Percentiles rank a stretch among this genome's conserved stretches.
Evolutionary conservation across 1,139 yeast genomes (phyloP).

Genomic region (Nakaseomyces nivariensis): DNA sequence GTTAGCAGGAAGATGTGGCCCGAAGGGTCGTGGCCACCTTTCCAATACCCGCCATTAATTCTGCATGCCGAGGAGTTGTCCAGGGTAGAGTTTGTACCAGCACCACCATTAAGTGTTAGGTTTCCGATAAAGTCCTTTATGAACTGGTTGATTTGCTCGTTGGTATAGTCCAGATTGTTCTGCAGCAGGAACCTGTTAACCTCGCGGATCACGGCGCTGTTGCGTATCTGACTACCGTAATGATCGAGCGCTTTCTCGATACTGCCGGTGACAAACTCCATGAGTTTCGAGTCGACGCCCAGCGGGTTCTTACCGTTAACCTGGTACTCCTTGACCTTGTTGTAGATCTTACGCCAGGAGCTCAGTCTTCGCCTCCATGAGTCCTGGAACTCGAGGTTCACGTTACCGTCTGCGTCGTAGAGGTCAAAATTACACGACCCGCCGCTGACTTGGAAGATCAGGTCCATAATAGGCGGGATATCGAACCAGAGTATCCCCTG

Average conservation of each 20-base stretch:
- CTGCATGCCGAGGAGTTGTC: slow-evolving; percentile 47
- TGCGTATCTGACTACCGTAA: slow-evolving; percentile 5
- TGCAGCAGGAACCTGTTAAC: neutral
- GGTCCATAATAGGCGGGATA: slow-evolving; percentile 69
- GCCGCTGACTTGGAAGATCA: slow-evolving; percentile 69
- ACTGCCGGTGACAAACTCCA: slow-evolving; percentile 1
- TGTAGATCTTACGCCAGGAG: slow-evolving; percentile 13
- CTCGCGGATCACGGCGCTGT: neutral
- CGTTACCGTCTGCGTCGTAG: slow-evolving; percentile 14
- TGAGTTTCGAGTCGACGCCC: slow-evolving; percentile 1
- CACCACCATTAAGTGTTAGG: neutral
- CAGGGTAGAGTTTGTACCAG: slow-evolving; percentile 3
- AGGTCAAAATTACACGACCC: slow-evolving; percentile 48
- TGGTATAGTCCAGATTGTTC: neutral
- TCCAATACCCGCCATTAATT: slow-evolving; percentile 60
- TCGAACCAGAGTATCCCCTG: slow-evolving; percentile 17
- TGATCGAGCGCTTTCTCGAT: neutral
- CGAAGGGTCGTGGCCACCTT: slow-evolving; percentile 92
- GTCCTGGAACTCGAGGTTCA: slow-evolving; percentile 21
- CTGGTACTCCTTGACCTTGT: slow-evolving; percentile 8
- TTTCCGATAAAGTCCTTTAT: neutral
- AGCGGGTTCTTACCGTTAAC: slow-evolving; percentile 5
- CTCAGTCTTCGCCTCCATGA: slow-evolving; percentile 12
- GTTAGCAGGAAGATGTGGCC: slow-evolving; percentile 83
- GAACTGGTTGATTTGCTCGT: neutral